Base-by-base conservation (phyloP, 2,329 filamentous ascomycete genomes). In the Sporothrix dimorphospora region DNA sequence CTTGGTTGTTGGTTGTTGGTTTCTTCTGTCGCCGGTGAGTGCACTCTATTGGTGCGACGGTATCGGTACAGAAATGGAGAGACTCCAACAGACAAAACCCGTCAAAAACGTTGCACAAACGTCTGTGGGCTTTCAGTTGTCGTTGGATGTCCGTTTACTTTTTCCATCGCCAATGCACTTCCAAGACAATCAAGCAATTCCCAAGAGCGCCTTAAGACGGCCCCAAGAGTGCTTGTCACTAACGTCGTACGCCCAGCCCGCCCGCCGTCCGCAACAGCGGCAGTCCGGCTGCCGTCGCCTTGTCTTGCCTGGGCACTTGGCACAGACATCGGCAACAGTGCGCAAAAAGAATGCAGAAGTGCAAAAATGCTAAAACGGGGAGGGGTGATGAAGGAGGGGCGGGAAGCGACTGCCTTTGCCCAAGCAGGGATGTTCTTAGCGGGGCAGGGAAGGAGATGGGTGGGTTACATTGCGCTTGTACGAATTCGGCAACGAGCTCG, bases 401-500 rank as follows among this genome's bases (percentile, higher is more conserved):
- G 57, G 30, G 61, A 27, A 30, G 40, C 38, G 40, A 47, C 61
- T 45, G 38, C 40, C 40, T 65, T 40, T 45, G 27, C 24, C 14
- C 40, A 49, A 49, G 1, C 27, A 7, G 38, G n/a, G n/a, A 19
- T 19, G 21, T 24, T 47, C 21, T 21, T 21, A 47, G 40, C 21
- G 40, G 61, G 38, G 6, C 45, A 30, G 40, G 21, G 49, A 34
- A 24, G 63, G 24, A 49, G 40, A n/a, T n/a, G n/a, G n/a, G n/a
- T n/a, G n/a, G 24, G 63, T 34, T 47, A 9, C 24, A 67, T 16
- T 24, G 63, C 63, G 42, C 63, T 67, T 67, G 63, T 47, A 47
- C 63, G 14, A 34, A 49, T 49, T 67, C 8, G 63, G 63, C 40
- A 67, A 67, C 42, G 63, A 67, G 42, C 63, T 67, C 63, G 63